Evolutionary conservation across 2,329 filamentous ascomycete genomes (phyloP).

Genomic region (Stemphylium lycopersici): DNA sequence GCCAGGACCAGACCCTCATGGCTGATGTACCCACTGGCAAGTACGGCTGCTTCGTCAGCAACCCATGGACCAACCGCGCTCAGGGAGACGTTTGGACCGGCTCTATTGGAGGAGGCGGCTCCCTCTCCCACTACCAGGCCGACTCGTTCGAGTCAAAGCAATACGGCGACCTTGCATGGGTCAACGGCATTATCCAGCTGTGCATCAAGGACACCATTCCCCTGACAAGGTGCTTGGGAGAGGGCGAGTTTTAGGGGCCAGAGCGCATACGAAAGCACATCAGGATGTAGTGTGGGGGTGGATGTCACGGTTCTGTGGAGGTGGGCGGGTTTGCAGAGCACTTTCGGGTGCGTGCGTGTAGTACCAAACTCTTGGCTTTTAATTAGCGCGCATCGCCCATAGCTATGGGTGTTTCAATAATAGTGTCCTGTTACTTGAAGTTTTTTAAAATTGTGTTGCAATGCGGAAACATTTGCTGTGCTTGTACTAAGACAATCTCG

Average conservation of each 20-base stretch:
- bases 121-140: conserved; percentile 36
- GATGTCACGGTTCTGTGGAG: neutral
- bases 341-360: no score
- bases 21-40: conserved; percentile 47
- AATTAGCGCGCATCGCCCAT: no score
- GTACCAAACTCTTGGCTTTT: no score
- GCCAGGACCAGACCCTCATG: conserved; percentile 38
- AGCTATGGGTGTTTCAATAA: no score
- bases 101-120: conserved; percentile 39
- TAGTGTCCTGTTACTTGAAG: no score
- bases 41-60: conserved; percentile 51
- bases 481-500: no score
- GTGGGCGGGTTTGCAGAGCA: no score
- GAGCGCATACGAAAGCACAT: neutral
- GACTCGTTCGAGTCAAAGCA: conserved; percentile 45
- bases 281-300: neutral
- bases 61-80: conserved; percentile 42
- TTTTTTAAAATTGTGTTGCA: no score
- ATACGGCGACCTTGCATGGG: conserved; percentile 47
- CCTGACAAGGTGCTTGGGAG: conserved; percentile 48
- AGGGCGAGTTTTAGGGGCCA: conserved; percentile 34
- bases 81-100: conserved; percentile 47
- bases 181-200: conserved; percentile 49
- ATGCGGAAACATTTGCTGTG: no score
- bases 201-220: conserved; percentile 49